These are phyloP conservation scores for Colletotrichum tropicale DNA, from an alignment of 2,329 filamentous ascomycete genomes.

Conservation along the genomic window DNA sequence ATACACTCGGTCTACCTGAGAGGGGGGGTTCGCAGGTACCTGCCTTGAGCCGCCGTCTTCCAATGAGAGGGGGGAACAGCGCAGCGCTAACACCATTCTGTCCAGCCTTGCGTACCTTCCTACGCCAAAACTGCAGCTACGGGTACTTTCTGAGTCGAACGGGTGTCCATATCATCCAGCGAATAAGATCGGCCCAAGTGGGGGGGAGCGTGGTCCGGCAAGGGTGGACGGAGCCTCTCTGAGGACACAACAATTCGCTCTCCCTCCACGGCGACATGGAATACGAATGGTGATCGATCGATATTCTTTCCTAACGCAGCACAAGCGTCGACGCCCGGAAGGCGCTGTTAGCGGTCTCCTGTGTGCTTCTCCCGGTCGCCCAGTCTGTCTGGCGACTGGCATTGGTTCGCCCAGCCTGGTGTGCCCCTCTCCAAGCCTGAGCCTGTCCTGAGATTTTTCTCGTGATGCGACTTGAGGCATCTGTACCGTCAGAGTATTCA, in stretches of 20 bases:
- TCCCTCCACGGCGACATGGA: background rate
- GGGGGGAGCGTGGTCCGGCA: background rate
- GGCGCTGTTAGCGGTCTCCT: background rate
- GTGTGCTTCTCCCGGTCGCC: background rate
- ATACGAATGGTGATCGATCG: slow-evolving; percentile 20
- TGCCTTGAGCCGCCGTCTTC: background rate
- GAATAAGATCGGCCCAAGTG: background rate
- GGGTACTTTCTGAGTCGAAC: slow-evolving; percentile 10
- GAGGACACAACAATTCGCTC: slow-evolving; percentile 3
- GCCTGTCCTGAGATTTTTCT: background rate
- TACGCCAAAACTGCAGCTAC: background rate
- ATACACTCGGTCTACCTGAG: background rate
- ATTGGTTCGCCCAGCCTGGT: background rate
- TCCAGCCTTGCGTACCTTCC: slow-evolving; percentile 3
- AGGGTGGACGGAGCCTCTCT: background rate
- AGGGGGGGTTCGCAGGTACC: background rate
- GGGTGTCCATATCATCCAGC: background rate
- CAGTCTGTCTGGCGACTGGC: background rate
- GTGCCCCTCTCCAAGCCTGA: slow-evolving; percentile 5
- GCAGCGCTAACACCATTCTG: background rate
- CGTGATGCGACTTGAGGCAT: background rate
- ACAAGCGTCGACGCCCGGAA: slow-evolving; percentile 17
- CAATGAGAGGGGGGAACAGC: background rate
- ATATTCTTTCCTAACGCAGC: slow-evolving; percentile 15
- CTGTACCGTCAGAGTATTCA: background rate